A percentile compares a stretch with the other conserved stretches of the same genome.
Conservation (phyloP, 2,329 filamentous ascomycete genomes). For the Emergomyces africanus region DNA sequence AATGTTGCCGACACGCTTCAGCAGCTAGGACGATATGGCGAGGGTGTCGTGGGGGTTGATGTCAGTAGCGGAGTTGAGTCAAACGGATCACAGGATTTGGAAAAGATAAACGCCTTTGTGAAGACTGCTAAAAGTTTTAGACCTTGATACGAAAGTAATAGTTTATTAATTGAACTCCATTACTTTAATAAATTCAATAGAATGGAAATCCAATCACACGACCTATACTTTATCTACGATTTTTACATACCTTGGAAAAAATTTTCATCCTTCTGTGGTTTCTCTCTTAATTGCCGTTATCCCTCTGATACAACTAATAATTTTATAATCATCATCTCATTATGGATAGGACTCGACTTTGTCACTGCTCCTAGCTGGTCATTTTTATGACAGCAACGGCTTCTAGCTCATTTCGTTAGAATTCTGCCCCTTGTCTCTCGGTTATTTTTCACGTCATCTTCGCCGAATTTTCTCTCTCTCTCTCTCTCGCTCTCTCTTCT, state of each 20-base stretch:
- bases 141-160: conserved; percentile 11
- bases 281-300: not conserved
- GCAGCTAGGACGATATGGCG: conserved; percentile 46
- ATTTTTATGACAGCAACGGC: not conserved
- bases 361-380: not conserved
- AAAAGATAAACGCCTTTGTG: conserved; percentile 72
- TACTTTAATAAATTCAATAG: not conserved
- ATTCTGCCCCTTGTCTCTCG: not conserved
- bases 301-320: not conserved
- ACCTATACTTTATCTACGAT: not conserved
- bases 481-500: not conserved
- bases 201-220: not conserved
- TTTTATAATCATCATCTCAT: not conserved
- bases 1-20: conserved; percentile 60
- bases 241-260: not conserved
- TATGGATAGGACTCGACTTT: not conserved
- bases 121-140: conserved; percentile 51
- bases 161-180: not conserved
- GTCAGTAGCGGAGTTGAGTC: conserved; percentile 90
- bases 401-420: not conserved
- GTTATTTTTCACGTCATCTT: not conserved
- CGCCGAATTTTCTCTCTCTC: not conserved
- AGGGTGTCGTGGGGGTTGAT: conserved; percentile 69
- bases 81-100: conserved; percentile 64
- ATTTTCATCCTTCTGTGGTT: not conserved